Percentiles rank a stretch among this genome's conserved stretches.
Conservation (phyloP, 768 basidiomycete species). For the Leucogyrophana mollusca region DNA sequence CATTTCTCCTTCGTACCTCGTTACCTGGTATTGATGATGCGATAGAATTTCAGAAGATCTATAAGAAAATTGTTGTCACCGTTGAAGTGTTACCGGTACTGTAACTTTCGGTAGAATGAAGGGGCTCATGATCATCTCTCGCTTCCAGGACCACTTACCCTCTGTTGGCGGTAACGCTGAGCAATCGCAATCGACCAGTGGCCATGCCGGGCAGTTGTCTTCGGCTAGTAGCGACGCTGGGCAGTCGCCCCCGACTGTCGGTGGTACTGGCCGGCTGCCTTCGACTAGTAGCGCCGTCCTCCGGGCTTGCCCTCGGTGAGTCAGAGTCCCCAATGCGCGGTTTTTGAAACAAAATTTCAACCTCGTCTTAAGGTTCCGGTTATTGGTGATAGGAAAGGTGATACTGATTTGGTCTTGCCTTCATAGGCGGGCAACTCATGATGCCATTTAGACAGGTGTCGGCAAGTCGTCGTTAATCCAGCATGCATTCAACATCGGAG, state of each 20-base stretch:
- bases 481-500: slow-evolving; percentile 5
- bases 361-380: not conserved
- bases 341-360: not conserved
- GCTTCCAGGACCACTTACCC: no score
- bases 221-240: no score
- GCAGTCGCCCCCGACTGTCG: no score
- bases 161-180: no score
- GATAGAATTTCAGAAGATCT: not conserved
- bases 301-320: slow-evolving; percentile 5
- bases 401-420: not conserved
- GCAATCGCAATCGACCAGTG: no score
- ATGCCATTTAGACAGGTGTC: slow-evolving; percentile 3
- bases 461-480: slow-evolving; percentile 8
- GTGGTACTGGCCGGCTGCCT: slow-evolving; percentile 4
- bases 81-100: not conserved
- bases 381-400: slow-evolving; percentile 10
- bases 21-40: no score
- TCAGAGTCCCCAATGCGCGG: not conserved
- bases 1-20: not conserved
- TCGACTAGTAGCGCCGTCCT: slow-evolving; percentile 3
- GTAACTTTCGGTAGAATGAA: not conserved
- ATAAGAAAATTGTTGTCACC: not conserved
- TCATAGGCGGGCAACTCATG: not conserved
- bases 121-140: not conserved
- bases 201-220: no score